A percentile compares a stretch with the other conserved stretches of the same genome.
Evolutionary conservation across 306 rosid species (phyloP).

Genomic region (Crotalaria pallida): DNA sequence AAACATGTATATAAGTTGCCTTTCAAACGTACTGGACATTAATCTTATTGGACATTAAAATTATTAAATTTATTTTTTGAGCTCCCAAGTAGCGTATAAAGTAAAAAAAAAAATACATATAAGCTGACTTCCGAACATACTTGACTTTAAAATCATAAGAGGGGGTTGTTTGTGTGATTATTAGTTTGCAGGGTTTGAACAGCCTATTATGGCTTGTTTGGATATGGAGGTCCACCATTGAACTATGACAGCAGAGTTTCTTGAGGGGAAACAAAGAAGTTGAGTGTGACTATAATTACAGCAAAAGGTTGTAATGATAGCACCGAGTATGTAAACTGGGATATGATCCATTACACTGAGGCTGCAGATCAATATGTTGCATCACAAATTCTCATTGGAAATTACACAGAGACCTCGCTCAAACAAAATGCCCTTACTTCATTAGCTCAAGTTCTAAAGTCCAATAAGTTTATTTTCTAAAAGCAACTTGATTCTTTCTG

Average conservation of each 20-base stretch:
- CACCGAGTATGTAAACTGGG: conserved; percentile 59
- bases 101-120: too few relatives aligned
- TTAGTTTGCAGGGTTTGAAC: conserved; percentile 52
- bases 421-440: conserved; percentile 57
- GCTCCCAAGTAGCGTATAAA: too few relatives aligned
- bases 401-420: conserved; percentile 47
- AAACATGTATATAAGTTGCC: too few relatives aligned
- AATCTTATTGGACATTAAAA: too few relatives aligned
- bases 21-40: too few relatives aligned
- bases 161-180: background rate
- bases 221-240: conserved; percentile 73
- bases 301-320: conserved; percentile 58
- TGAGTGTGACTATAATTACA: conserved; percentile 56
- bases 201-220: conserved; percentile 73
- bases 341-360: conserved; percentile 77
- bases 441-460: conserved; percentile 41
- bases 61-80: too few relatives aligned
- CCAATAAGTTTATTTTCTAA: background rate
- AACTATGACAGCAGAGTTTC: conserved; percentile 46
- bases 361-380: conserved; percentile 66
- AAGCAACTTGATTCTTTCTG: background rate
- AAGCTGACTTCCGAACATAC: too few relatives aligned
- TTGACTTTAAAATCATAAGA: too few relatives aligned
- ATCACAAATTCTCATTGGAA: conserved; percentile 63
- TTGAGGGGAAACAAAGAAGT: conserved; percentile 55